Base-by-base conservation (phyloP, 768 basidiomycete species). In the Crepidotus variabilis region DNA sequence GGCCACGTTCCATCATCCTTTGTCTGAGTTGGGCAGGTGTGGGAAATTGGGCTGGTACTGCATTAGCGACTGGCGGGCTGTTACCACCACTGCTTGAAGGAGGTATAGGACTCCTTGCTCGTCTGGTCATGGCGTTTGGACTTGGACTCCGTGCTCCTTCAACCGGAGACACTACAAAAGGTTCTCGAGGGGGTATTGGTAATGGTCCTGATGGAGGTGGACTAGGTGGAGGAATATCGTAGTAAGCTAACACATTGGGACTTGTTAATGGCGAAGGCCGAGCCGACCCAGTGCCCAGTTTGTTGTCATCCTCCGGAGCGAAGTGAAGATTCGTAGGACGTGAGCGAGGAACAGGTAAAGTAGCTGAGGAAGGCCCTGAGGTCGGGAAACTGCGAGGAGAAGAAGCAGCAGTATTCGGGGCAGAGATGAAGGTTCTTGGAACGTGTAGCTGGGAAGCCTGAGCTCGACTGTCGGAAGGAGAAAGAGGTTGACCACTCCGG, bases 171-270 rank as follows among this genome's bases (percentile, higher is more conserved):
- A 28, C 56, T 20, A 49, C 57, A 8, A 8, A 24, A 43, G 48
- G 39, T 8, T 24, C 23, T 23, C 33, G 54, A 36, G 59, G 45
- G 14, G 71, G 67, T 2, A 75, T 70, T 6, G 81, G 79, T 8
- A 81, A 61, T 0, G 80, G 80, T 0, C 68, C 72, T 39, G 67
- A 66, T 2, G 80, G 81, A 0, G 82, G 78, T 13, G 81, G 80
- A 60, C 75, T 81, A 3, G 81, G 78, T 1, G 80, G 81, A 2
- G 80, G 79, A 35, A 78, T 71, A 57, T 79, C 77, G 55, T 78
- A 78, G 62, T 79, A 75, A 4, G 76, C 72, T 6, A 78, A 65
- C 14, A 76, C 73, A 57, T 72, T 78, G 11, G 77, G 75, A 48
- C 70, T 69, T 9, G 72, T 70, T 10, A 71, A 54, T 0, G 62